Evolutionary conservation across 2,329 filamentous ascomycete genomes (phyloP).

Genomic region (Aspergillus candidus): DNA sequence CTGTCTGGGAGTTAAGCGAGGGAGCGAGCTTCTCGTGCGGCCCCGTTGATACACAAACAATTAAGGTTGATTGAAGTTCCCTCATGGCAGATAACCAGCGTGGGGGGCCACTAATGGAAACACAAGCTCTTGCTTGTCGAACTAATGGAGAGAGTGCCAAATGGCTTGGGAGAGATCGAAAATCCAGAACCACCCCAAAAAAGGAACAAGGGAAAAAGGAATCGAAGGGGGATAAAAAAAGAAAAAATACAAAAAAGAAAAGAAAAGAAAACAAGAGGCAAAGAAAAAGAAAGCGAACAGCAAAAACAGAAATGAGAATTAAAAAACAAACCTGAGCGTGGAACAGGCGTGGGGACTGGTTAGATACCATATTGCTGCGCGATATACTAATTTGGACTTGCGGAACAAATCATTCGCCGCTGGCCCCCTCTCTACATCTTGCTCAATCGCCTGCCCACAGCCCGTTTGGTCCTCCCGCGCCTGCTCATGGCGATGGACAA

Average conservation of each 20-base stretch:
- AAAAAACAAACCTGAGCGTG: neutral
- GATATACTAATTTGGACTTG: constrained; percentile 8
- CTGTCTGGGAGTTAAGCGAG: too few species aligned
- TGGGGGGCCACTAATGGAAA: neutral
- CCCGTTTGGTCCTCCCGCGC: constrained; percentile 2
- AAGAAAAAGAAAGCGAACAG: neutral
- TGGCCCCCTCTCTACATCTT: constrained; percentile 2
- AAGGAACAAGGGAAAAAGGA: neutral
- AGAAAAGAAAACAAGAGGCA: constrained; percentile 2
- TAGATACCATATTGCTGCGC: constrained; percentile 7
- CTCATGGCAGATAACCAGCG: neutral
- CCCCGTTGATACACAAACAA: constrained; percentile 1
- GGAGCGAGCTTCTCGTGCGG: neutral
- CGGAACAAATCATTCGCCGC: neutral
- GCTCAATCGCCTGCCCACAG: constrained; percentile 3
- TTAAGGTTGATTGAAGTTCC: constrained; percentile 8
- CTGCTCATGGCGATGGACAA: constrained; percentile 3
- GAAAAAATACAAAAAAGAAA: neutral
- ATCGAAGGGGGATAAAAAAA: neutral
- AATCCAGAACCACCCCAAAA: neutral
- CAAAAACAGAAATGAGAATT: neutral
- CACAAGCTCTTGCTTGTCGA: too few species aligned
- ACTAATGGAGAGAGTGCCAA: too few species aligned
- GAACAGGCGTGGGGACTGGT: constrained; percentile 6
- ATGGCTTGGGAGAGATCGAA: neutral